Evolutionary conservation across 106 monocot genomes (phyloP).

Genomic region (Acorus calamus): DNA sequence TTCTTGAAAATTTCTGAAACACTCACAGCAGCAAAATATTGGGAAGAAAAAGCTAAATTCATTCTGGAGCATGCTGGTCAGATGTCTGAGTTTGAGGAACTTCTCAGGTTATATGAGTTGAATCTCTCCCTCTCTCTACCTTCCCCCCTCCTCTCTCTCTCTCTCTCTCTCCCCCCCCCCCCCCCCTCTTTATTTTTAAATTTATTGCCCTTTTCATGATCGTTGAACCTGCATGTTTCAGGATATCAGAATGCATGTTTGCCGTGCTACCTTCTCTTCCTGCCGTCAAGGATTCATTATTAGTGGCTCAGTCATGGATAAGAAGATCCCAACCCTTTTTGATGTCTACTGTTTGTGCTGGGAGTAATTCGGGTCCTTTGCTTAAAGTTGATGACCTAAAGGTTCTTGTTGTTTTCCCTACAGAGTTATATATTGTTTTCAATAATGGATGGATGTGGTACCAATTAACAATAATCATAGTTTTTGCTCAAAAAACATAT

Average conservation of each 20-base stretch:
- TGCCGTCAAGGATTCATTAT: constrained; percentile 31
- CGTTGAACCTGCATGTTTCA: constrained; percentile 15
- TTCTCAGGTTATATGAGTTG: constrained; percentile 27
- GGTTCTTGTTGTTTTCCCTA: constrained; percentile 25
- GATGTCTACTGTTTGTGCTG: not conserved
- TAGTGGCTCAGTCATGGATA: constrained; percentile 45
- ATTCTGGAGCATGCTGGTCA: constrained; percentile 26
- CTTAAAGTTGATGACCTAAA: constrained; percentile 51
- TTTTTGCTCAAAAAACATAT: no score
- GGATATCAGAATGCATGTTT: constrained; percentile 44
- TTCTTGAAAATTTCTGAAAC: constrained; percentile 33
- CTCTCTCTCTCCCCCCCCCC: no score
- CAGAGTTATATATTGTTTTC: no score
- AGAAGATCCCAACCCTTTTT: constrained; percentile 45
- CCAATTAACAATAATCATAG: no score
- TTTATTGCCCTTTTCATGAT: not conserved
- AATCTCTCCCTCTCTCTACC: not conserved
- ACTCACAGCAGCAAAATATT: constrained; percentile 26
- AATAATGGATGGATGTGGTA: no score
- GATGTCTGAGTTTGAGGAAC: constrained; percentile 43
- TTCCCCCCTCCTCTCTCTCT: no score
- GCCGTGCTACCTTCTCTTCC: constrained; percentile 44
- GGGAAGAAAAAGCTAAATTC: constrained; percentile 57
- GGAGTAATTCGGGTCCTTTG: constrained; percentile 5
- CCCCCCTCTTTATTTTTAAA: no score